Percentiles rank a stretch among this genome's conserved stretches.
Evolutionary conservation across 2,329 filamentous ascomycete species (phyloP).

Genomic region (Fusarium beomiforme): DNA sequence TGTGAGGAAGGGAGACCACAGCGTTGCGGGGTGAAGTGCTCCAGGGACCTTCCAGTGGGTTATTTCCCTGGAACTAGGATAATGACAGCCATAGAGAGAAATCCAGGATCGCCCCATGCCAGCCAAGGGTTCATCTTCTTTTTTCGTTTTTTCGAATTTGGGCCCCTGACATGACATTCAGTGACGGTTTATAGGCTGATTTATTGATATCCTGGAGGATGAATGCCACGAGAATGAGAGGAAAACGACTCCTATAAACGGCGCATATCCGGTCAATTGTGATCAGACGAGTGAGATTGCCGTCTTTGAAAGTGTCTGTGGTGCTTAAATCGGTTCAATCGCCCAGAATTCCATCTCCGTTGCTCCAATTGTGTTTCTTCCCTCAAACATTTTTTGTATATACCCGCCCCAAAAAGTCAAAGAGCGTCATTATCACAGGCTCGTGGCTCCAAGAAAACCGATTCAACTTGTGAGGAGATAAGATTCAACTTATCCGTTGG

Average conservation of each 20-base stretch:
- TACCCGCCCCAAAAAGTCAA: slow-evolving; percentile 8
- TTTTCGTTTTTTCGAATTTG: background rate
- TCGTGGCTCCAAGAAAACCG: slow-evolving; percentile 29
- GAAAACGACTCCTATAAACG: slow-evolving; percentile 26
- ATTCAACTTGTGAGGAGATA: background rate
- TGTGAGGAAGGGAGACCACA: background rate
- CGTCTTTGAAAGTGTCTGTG: slow-evolving; percentile 3
- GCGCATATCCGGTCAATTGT: slow-evolving; percentile 31
- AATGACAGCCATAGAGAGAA: slow-evolving; percentile 10
- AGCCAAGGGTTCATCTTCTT: slow-evolving; percentile 10
- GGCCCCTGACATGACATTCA: slow-evolving; percentile 22
- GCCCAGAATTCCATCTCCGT: slow-evolving; percentile 4
- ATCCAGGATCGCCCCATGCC: slow-evolving; percentile 14
- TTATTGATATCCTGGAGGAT: slow-evolving; percentile 1
- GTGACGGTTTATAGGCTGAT: slow-evolving; percentile 33
- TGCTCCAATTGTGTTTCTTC: slow-evolving; percentile 1
- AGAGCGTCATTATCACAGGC: slow-evolving; percentile 34
- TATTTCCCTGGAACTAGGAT: slow-evolving; percentile 9
- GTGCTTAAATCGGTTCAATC: slow-evolving; percentile 14
- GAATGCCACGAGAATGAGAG: slow-evolving; percentile 11
- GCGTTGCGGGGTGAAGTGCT: slow-evolving; percentile 30
- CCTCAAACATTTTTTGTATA: background rate
- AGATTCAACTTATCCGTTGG: background rate
- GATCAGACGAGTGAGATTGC: background rate
- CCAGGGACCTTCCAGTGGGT: slow-evolving; percentile 26